Evolutionary conservation across 2,329 filamentous ascomycete species (phyloP), one percentile per base, ranked within the genome.

Genomic region (Alternaria burnsii): DNA sequence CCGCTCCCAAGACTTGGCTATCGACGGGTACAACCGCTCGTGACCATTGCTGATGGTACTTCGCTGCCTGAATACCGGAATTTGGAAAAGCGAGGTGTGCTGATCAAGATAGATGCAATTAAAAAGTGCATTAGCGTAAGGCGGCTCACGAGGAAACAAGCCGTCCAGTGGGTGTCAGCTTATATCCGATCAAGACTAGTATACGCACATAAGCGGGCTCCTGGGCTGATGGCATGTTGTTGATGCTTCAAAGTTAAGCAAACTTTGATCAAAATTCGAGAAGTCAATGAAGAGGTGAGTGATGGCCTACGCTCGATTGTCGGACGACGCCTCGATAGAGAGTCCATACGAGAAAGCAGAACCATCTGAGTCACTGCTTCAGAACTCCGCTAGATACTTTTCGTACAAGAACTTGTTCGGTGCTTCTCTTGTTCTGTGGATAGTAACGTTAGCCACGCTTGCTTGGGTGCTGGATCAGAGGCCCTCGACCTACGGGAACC

Each of bases 261-360:
- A 6, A 11, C 16, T 9, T 26, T 18, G 18, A 14, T 50, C 18
- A 12, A 36, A 3, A n/a, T 8, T 28, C 26, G 20, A 34, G n/a
- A 40, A 18, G 8, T 22, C 5, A 9, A 55, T 18, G 8, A 24
- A 9, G 20, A 14, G 11, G 30, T 26, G 16, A 43, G 48, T 26
- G 12, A 56, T 56, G 58, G 46, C 18, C 30, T 56, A 56, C 32
- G n/a, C 14, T 56, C 32, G 46, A 44, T 22, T 56, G 1, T 24
- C 40, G 24, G 46, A 47, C n/a, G 10, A n/a, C 5, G 28, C 46
- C 1, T 32, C 8, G 16, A 10, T 44, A 9, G 32, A 24, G 9
- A 38, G 34, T 38, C 14, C 30, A 20, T 28, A 34, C 38, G 32
- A 56, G 1, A 36, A 44, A 1, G 16, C 30, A n/a, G 40, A 46